Evolutionary conservation across 164 flowering plant species (phyloP).

Genomic region (Santalum album): DNA sequence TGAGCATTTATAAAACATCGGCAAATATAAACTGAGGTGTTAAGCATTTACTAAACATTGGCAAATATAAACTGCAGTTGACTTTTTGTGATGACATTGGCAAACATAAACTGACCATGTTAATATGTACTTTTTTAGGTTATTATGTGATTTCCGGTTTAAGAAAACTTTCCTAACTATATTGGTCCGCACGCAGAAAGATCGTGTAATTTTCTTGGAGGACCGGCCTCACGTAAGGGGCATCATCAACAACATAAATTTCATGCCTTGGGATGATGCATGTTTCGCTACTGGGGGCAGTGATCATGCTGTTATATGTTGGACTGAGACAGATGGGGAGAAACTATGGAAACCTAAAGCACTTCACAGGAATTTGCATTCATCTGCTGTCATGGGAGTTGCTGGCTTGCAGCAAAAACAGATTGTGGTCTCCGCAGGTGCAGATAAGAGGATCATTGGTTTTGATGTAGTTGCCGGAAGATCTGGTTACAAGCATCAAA

Average conservation of each 20-base stretch:
- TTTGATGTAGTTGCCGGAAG: slow-evolving; percentile 53
- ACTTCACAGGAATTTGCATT: slow-evolving; percentile 66
- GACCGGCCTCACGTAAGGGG: slow-evolving; percentile 88
- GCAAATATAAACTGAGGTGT: too few relatives aligned
- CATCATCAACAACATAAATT: slow-evolving; percentile 70
- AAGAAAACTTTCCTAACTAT: too few relatives aligned
- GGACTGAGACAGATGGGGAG: slow-evolving; percentile 58
- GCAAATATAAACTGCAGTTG: too few relatives aligned
- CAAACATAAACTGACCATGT: too few relatives aligned
- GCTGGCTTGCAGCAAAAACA: slow-evolving; percentile 77
- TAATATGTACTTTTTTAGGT: too few relatives aligned
- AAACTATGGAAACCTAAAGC: slow-evolving; percentile 67
- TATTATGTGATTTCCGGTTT: too few relatives aligned
- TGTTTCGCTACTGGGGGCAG: slow-evolving; percentile 86
- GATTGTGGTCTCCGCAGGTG: slow-evolving; percentile 74
- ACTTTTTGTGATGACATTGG: too few relatives aligned
- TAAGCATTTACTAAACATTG: too few relatives aligned
- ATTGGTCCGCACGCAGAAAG: slow-evolving; percentile 32
- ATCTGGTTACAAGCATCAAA: slow-evolving; percentile 64
- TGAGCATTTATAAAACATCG: too few relatives aligned
- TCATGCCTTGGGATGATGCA: slow-evolving; percentile 68
- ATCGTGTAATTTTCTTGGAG: slow-evolving; percentile 56
- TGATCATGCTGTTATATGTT: slow-evolving; percentile 85
- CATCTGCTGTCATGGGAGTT: slow-evolving; percentile 96
- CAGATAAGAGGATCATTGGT: slow-evolving; percentile 79